A percentile compares a stretch with the other conserved stretches of the same genome.
Evolutionary conservation across 768 basidiomycete genomes (phyloP).

Genomic region (Podaxis sp.): DNA sequence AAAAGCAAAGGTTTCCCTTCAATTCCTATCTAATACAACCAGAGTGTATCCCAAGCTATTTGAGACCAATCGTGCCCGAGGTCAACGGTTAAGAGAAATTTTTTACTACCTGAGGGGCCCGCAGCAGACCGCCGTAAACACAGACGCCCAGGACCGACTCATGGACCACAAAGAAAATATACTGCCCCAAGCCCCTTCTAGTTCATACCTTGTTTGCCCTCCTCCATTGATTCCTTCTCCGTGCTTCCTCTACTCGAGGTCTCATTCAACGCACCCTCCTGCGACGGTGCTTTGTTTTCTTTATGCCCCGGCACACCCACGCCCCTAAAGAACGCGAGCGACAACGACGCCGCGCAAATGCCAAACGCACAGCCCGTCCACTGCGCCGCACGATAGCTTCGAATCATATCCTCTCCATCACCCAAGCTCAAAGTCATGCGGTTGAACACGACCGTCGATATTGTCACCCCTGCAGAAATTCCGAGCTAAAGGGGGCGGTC

Average conservation of each 20-base stretch:
- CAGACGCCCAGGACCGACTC: no score
- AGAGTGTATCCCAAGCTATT: no score
- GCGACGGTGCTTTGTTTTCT: not conserved
- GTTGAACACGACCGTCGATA: conserved; percentile 72
- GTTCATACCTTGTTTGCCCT: not conserved
- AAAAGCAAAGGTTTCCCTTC: no score
- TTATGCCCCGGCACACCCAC: conserved; percentile 27
- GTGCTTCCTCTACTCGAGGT: not conserved
- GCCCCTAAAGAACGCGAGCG: conserved; percentile 25
- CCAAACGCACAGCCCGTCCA: conserved; percentile 68
- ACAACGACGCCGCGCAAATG: conserved; percentile 44
- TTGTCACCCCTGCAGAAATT: conserved; percentile 65
- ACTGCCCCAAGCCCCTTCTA: no score
- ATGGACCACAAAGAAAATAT: no score
- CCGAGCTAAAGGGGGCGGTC: conserved; percentile 47
- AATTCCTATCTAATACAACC: no score
- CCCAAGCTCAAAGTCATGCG: conserved; percentile 32
- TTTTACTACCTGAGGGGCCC: no score
- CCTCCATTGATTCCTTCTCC: not conserved
- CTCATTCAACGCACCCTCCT: not conserved
- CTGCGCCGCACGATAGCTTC: conserved; percentile 59
- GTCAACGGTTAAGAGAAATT: no score
- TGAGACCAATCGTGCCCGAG: no score
- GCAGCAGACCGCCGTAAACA: no score
- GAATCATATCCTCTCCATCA: conserved; percentile 33